Percentiles rank a stretch among this genome's conserved stretches.
These are phyloP conservation scores for Lactifluus echinatus DNA, from an alignment of 768 basidiomycete genomes.

Conservation along the genomic window DNA sequence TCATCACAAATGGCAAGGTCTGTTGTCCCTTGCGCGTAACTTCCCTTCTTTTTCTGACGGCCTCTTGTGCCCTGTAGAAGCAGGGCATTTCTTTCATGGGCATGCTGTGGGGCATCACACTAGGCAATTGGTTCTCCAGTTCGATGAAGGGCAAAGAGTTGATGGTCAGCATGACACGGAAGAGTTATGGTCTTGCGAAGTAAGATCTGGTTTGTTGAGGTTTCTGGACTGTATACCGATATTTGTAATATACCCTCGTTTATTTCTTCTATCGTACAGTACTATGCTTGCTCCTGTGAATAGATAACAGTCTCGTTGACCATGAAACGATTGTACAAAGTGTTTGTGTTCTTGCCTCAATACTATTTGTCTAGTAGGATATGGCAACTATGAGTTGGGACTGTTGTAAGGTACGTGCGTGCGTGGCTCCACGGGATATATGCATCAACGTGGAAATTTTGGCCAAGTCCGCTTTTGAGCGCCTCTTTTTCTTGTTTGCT, in stretches of 20 bases:
- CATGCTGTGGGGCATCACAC: slow-evolving; percentile 14
- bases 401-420: no score
- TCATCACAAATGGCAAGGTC: slow-evolving; percentile 23
- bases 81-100: slow-evolving; percentile 5
- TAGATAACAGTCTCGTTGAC: no score
- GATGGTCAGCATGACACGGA: slow-evolving; percentile 11
- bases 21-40: neutral
- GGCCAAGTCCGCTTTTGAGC: no score
- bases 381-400: no score
- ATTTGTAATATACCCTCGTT: slow-evolving; percentile 10
- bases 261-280: no score
- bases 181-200: slow-evolving; percentile 8
- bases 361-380: no score
- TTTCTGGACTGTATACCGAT: slow-evolving; percentile 4
- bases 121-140: slow-evolving; percentile 19
- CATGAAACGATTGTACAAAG: no score
- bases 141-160: slow-evolving; percentile 14
- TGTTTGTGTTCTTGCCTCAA: no score
- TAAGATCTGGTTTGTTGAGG: neutral
- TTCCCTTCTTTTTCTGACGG: neutral
- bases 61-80: neutral
- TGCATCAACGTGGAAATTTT: no score
- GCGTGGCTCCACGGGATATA: no score
- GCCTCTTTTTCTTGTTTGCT: no score
- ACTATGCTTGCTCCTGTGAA: no score